Conservation (phyloP, 176 grass and related monocot genomes). For the Chrysopogon serrulatus region DNA sequence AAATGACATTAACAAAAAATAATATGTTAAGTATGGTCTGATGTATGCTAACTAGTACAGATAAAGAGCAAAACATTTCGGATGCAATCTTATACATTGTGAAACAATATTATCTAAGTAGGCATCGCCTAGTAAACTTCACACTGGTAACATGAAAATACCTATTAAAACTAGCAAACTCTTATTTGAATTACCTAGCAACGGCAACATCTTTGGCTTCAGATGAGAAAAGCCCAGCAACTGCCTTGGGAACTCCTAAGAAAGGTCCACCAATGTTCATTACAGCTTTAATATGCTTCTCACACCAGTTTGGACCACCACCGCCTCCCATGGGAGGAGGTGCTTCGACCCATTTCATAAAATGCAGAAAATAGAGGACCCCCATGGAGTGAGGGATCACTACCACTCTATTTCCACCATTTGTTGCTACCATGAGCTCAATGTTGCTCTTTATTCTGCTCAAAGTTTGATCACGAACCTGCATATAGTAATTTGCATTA, state of each 20-base stretch:
- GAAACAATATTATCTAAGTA: slow-evolving; percentile 5
- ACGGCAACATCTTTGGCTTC: slow-evolving; percentile 99
- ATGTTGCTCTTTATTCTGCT: slow-evolving; percentile 98
- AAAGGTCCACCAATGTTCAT: slow-evolving; percentile 96
- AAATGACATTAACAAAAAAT: background rate
- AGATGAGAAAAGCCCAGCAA: slow-evolving; percentile 88
- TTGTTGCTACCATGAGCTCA: slow-evolving; percentile 87
- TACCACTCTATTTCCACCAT: slow-evolving; percentile 93
- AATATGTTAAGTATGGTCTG: background rate
- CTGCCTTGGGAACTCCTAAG: slow-evolving; percentile 90
- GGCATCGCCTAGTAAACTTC: background rate
- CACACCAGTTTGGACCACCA: slow-evolving; percentile 88
- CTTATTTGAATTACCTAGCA: slow-evolving; percentile 63
- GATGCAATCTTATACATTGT: slow-evolving; percentile 14
- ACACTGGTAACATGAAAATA: background rate
- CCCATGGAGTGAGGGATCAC: slow-evolving; percentile 99
- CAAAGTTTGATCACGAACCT: slow-evolving; percentile 92
- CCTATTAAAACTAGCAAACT: background rate
- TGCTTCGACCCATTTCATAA: slow-evolving; percentile 99
- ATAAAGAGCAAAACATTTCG: background rate
- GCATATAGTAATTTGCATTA: slow-evolving; percentile 17
- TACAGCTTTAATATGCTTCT: slow-evolving; percentile 91
- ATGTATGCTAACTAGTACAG: background rate
- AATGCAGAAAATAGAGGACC: slow-evolving; percentile 96
- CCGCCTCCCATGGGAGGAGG: slow-evolving; percentile 90